phyloP scores from a whole-genome alignment of 2,329 filamentous ascomycete species.

The Orbilia javanica region DNA sequence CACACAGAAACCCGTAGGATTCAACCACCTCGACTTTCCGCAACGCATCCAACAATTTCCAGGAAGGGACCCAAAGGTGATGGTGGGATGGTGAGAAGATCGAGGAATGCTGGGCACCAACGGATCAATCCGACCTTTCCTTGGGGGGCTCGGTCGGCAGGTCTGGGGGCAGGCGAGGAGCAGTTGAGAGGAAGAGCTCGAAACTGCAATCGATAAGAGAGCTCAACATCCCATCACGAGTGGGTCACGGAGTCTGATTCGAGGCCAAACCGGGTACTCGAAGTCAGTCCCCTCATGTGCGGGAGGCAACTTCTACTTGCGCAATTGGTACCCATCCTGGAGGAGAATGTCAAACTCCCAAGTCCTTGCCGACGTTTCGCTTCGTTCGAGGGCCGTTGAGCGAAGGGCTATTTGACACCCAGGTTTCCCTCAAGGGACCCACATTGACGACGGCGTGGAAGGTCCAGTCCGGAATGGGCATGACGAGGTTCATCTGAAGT shows the following conservation, averaged over 20 bases:
- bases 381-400: conserved; percentile 39
- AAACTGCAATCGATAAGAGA: conserved; percentile 46
- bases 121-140: neutral
- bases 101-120: conserved; percentile 11
- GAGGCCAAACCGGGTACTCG: conserved; percentile 19
- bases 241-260: conserved; percentile 18
- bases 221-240: conserved; percentile 31
- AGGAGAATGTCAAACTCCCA: conserved; percentile 29
- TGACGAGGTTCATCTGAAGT: conserved; percentile 35
- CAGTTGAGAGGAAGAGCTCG: conserved; percentile 23
- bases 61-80: neutral
- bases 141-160: neutral
- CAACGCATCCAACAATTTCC: conserved; percentile 29
- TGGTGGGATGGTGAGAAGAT: neutral
- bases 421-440: conserved; percentile 11
- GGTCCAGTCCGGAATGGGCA: conserved; percentile 27
- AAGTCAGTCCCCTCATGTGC: neutral
- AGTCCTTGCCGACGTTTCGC: conserved; percentile 34
- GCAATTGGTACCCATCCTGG: conserved; percentile 8
- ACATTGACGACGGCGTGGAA: conserved; percentile 3
- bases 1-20: conserved; percentile 40
- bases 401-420: conserved; percentile 12
- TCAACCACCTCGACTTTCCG: conserved; percentile 16
- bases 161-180: neutral
- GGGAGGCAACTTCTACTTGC: conserved; percentile 12